Evolutionary conservation across 179 eudicot species (phyloP), one percentile per base, ranked within the genome.

Genomic region (Silene coronaria): DNA sequence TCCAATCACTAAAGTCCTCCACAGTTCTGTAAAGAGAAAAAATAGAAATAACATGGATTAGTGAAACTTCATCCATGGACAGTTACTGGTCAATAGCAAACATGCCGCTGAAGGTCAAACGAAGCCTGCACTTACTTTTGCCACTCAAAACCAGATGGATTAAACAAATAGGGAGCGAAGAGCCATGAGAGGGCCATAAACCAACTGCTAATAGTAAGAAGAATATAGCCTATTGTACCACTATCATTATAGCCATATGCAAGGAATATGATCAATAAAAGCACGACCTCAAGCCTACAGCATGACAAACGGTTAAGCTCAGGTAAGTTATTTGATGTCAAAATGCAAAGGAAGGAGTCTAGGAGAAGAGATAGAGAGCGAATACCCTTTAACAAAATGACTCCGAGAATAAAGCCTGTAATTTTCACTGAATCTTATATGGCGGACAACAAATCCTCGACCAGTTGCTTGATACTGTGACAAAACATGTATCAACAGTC

Each of bases 111-210:
- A n/a, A 76, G 64, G 72, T 74, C 22, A 36, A 36, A 24, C 42
- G 59, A 34, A 34, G 60, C 42, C 0, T 60, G 4, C 17, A 77
- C 93, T 88, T 88, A 96, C 99, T 96, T 96, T 79, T 93, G 99
- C 99, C 99, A 96, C 88, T 96, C 98, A 62, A 91, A 96, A 77
- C 97, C 99, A 6, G 98, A 86, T 28, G 99, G 98, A 82, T 93
- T 96, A 64, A 96, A 96, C 86, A 96, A 71, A 82, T 91, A 96
- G 3, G 99, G 99, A 86, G 98, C 99, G 83, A 85, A 93, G 62
- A 96, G 91, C 99, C 99, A 96, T 38, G 99, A 93, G 38, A 93
- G 73, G 65, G 92, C 94, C 90, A 96, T 89, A 80, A 90, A 90
- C 99, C 99, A 93, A 80, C 97, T 96, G 90, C 98, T 93, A 67